Evolutionary conservation across 2,329 filamentous ascomycete species (phyloP), one percentile per base, ranked within the genome.

Genomic region (Dactylellina cionopaga): DNA sequence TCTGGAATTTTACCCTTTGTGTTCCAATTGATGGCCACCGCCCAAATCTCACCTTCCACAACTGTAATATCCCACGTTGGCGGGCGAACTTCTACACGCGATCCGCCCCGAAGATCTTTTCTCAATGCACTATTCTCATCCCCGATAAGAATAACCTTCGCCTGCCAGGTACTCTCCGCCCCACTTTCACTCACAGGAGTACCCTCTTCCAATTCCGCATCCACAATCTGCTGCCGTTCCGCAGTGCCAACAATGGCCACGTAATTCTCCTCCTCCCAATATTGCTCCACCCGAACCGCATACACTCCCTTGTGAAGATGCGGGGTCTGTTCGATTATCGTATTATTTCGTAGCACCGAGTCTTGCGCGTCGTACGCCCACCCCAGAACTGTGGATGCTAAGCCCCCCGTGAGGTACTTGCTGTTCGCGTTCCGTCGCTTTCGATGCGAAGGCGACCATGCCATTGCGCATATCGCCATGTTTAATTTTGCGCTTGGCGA

Each of bases 311-410:
- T 43, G 33, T 51, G 35, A 51, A 51, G 25, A 31, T 52, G 55
- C 46, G 35, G 31, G 10, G 33, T 56, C 13, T 72, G 58, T 22
- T 72, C 66, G 10, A 72, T 59, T 44, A 59, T 47, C 37, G 62
- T 47, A 60, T 72, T 72, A 25, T 43, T 65, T 46, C 68, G 37
- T 37, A 72, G 17, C 59, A 72, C 68, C 22, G 24, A 13, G 37
- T 72, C 68, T 52, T 72, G 68, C 59, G 68, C 68, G 52, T 72
- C 68, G 39, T 65, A 72, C 13, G 68, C 68, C 68, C 68, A 72
- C 13, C 68, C 68, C 10, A 72, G 29, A 2, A 72, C 68, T 7
- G 59, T 72, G 3, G 44, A 11, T 17, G 68, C 68, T 46, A 72
- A 60, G 43, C 68, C 68, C 5, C 68, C 68, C 11, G 59, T 65